Evolutionary conservation across 306 rosid genomes (phyloP).

Genomic region (Delonix regia): DNA sequence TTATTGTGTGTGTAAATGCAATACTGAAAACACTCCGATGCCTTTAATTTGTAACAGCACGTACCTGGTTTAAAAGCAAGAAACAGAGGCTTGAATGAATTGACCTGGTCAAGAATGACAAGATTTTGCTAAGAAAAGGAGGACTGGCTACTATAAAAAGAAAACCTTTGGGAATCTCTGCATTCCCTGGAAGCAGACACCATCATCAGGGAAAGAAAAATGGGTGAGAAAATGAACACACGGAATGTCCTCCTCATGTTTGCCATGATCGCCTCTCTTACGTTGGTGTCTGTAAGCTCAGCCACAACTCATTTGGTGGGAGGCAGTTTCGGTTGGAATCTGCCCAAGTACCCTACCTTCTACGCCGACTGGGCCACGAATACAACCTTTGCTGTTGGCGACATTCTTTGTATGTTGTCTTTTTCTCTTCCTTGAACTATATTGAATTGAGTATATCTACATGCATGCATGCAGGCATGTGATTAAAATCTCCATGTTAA

Average conservation of each 20-base stretch:
- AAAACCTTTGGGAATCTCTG: too few species aligned
- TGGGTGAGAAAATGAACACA: conserved; percentile 40
- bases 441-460: too few species aligned
- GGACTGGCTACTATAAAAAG: not conserved
- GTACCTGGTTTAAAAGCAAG: not conserved
- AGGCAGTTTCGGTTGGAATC: conserved; percentile 65
- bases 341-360: conserved; percentile 42
- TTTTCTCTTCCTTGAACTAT: not conserved
- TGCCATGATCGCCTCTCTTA: conserved; percentile 31
- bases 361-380: conserved; percentile 61
- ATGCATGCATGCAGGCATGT: too few species aligned
- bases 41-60: conserved; percentile 3
- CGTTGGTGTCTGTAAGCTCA: conserved; percentile 45
- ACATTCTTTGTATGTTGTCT: conserved; percentile 52
- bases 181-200: not conserved
- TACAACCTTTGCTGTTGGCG: conserved; percentile 63
- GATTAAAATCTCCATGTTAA: too few species aligned
- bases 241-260: conserved; percentile 33
- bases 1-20: too few species aligned
- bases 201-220: conserved; percentile 5
- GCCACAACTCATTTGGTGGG: conserved; percentile 62
- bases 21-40: conserved; percentile 35
- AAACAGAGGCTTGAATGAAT: not conserved
- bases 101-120: conserved; percentile 41
- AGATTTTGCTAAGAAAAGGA: not conserved